Evolutionary conservation across 768 basidiomycete genomes (phyloP), one percentile per base, ranked within the genome.

Genomic region (Strobilomyces dryophilus): DNA sequence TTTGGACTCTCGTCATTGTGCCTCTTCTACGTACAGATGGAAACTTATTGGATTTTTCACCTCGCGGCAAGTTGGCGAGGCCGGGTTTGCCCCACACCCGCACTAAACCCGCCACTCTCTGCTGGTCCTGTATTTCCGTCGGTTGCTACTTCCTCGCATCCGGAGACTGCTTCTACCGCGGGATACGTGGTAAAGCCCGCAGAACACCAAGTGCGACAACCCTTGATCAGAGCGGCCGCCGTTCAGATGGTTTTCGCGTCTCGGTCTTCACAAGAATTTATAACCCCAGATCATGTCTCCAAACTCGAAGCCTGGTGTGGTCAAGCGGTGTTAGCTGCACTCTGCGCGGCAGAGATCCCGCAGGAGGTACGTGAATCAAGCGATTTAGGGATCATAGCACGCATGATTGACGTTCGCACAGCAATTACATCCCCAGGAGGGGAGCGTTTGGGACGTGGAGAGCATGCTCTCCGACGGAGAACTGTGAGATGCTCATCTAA

Each of bases 191-290:
- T 56, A 1, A 24, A 15, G 10, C 47, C 45, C 2, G 42, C 36
- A 42, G 34, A 50, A 44, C 45, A 49, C 40, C n/a, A 50, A 58
- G 27, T 21, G 4, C 29, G 21, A 21, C 61, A 53, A 18, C 62
- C 73, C 17, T 58, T 61, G 52, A 90, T 92, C 61, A 78, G 80
- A 60, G 90, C 85, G n/a, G 86, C 89, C 15, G 85, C 86, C 15
- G 81, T 80, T 20, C 89, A 92, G 54, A 87, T 91, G 79, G 80
- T 91, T 5, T 92, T 89, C 62, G 89, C 89, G n/a, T 79, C 83
- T 40, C 80, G 89, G 45, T 76, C 74, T 39, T 85, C 87, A 26
- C 78, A 75, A 57, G 86, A 80, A 55, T 90, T 92, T 62, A 91
- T 92, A 61, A 82, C 81, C 4, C 89, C 90, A 6, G 73, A 80